phyloP scores from a whole-genome alignment of 345 rosid genomes.

The Eucalyptus decipiens region DNA sequence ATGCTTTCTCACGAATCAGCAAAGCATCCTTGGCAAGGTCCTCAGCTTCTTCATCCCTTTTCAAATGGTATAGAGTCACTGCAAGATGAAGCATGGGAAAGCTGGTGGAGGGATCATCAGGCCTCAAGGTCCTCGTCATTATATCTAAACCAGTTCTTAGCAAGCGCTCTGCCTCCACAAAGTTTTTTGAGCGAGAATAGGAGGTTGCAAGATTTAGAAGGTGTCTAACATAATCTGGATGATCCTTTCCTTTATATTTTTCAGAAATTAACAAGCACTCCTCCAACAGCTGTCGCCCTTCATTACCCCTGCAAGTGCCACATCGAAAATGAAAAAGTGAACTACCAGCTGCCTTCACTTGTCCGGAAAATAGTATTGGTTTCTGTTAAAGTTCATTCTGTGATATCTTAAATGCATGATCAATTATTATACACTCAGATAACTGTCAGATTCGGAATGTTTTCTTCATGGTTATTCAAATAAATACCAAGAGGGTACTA shows the following conservation, averaged over 20 bases:
- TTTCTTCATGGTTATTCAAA: not conserved
- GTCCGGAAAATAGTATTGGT: not conserved
- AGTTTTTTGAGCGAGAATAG: conserved; percentile 50
- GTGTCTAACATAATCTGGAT: conserved; percentile 63
- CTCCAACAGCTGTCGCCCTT: conserved; percentile 77
- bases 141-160: conserved; percentile 61
- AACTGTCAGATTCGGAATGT: not conserved
- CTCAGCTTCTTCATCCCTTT: conserved; percentile 73
- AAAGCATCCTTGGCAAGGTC: conserved; percentile 41
- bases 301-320: conserved; percentile 37
- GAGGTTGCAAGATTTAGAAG: conserved; percentile 77
- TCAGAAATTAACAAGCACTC: conserved; percentile 70
- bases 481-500: not conserved
- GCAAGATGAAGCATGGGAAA: conserved; percentile 78
- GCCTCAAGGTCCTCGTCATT: conserved; percentile 28
- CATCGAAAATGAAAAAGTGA: not conserved
- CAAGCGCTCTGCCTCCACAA: conserved; percentile 68
- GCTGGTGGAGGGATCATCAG: conserved; percentile 62
- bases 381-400: not conserved
- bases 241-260: conserved; percentile 50
- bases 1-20: conserved; percentile 58
- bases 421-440: not conserved
- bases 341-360: not conserved
- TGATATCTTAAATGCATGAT: not conserved
- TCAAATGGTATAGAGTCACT: conserved; percentile 56